Evolutionary conservation across 441 rosid species (phyloP).

Genomic region (Macaranga tanarius): DNA sequence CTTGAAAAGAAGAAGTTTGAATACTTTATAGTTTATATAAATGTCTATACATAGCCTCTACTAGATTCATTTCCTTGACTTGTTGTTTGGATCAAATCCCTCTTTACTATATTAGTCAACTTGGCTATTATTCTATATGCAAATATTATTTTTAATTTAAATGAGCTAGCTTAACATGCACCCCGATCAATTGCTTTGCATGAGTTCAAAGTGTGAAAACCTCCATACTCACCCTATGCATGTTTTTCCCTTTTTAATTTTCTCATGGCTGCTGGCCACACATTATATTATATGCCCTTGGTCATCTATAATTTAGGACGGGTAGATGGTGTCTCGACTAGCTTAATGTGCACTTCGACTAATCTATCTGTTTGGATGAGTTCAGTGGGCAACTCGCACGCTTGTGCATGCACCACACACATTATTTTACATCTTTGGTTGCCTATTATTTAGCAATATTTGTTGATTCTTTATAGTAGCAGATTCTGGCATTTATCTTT

Average conservation of each 20-base stretch:
- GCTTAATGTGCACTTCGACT: background rate
- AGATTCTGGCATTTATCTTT: background rate
- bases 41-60: background rate
- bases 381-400: background rate
- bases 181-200: too few species aligned
- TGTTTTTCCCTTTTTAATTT: too few species aligned
- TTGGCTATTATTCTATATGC: background rate
- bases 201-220: too few species aligned
- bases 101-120: slow-evolving; percentile 18
- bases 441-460: too few species aligned
- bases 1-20: background rate
- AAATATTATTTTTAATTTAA: too few species aligned
- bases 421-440: background rate
- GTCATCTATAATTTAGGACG: background rate
- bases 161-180: too few species aligned
- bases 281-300: too few species aligned
- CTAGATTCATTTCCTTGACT: slow-evolving; percentile 29
- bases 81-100: slow-evolving; percentile 4
- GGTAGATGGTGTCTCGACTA: background rate
- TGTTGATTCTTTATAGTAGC: background rate
- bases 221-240: too few species aligned
- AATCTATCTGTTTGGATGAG: too few species aligned
- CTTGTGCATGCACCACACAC: background rate
- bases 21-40: too few species aligned
- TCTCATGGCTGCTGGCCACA: too few species aligned